A percentile compares a stretch with the other conserved stretches of the same genome.
phyloP scores from a whole-genome alignment of 352 stramenopile genomes.

The Thalassiosira allenii region DNA sequence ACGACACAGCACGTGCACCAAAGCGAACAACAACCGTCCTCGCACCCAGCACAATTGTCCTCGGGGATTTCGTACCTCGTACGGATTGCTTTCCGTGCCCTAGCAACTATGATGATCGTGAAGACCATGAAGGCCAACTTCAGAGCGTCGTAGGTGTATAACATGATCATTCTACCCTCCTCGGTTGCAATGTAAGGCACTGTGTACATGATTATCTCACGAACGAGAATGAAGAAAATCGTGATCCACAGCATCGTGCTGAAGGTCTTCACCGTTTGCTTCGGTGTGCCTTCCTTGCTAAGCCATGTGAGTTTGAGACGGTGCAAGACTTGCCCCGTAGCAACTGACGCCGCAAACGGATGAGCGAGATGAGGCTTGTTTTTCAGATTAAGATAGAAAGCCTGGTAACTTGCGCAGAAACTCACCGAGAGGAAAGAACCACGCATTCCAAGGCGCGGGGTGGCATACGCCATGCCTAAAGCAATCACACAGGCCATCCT shows the following conservation, averaged over 20 bases:
- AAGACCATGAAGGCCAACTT: neutral
- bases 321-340: neutral
- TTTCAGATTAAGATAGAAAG: neutral
- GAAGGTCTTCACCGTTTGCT: neutral
- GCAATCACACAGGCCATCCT: neutral
- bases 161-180: neutral
- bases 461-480: neutral
- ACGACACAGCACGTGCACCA: slow-evolving; percentile 20
- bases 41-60: slow-evolving; percentile 1
- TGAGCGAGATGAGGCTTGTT: neutral
- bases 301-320: neutral
- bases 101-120: neutral
- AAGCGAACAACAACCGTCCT: slow-evolving; percentile 11
- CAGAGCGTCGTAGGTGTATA: neutral
- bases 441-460: neutral
- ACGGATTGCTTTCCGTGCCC: neutral
- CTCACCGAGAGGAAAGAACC: neutral
- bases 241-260: neutral
- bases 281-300: neutral
- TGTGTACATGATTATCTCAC: neutral
- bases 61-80: neutral
- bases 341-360: too few species aligned
- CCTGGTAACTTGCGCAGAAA: neutral
- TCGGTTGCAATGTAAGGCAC: neutral
- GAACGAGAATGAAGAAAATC: neutral